Conservation (phyloP, 257 asterid species). For the Solanum chilense region DNA sequence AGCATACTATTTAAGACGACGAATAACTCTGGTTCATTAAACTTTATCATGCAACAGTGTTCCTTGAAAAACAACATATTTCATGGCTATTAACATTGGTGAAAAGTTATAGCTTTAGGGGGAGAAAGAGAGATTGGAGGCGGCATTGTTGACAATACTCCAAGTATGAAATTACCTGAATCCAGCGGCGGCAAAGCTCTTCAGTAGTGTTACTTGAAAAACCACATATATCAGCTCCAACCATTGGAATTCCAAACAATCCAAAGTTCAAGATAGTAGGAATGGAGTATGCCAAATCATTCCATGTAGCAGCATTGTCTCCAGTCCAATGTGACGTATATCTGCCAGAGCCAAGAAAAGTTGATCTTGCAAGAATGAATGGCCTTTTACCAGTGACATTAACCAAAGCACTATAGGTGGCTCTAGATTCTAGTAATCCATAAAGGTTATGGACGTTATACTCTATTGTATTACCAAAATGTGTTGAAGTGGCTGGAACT, state of each 20-base stretch:
- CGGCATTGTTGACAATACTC: not conserved
- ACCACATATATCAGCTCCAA: conserved; percentile 97
- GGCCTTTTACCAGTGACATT: conserved; percentile 59
- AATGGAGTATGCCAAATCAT: conserved; percentile 59
- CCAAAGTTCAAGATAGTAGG: conserved; percentile 72
- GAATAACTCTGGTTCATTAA: not conserved
- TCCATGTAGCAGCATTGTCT: conserved; percentile 88
- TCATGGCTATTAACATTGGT: not conserved
- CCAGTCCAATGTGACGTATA: conserved; percentile 97
- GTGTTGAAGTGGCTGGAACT: conserved; percentile 57
- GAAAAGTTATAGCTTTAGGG: not conserved
- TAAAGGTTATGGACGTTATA: conserved; percentile 73
- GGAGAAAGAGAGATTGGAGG: not conserved
- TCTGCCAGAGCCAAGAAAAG: conserved; percentile 82
- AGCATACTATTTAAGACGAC: not conserved
- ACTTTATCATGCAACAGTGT: not conserved
- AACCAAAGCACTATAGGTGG: conserved; percentile 48
- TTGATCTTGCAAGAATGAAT: conserved; percentile 70
- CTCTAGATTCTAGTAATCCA: conserved; percentile 66
- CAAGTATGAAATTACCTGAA: conserved; percentile 29
- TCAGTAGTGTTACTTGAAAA: conserved; percentile 54
- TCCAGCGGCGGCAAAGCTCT: conserved; percentile 93
- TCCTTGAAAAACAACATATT: not conserved
- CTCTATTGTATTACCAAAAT: conserved; percentile 49
- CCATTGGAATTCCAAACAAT: conserved; percentile 82